Percentiles rank a stretch among this genome's conserved stretches.
phyloP scores from a whole-genome alignment of 176 grass and related monocot genomes.

The Cymbopogon citratus region DNA sequence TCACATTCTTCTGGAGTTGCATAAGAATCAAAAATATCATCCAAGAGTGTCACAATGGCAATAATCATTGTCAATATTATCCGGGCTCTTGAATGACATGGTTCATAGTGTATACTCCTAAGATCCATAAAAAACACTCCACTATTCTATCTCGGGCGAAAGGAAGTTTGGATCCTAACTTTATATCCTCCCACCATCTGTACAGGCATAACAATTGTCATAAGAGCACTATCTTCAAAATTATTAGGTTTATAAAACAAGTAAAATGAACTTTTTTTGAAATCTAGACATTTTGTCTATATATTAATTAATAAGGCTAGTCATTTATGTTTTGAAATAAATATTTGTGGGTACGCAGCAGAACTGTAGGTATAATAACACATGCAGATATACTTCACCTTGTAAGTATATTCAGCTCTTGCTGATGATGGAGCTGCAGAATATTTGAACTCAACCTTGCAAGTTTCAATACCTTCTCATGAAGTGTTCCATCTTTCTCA shows the following conservation, averaged over 20 bases:
- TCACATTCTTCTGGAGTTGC: not conserved
- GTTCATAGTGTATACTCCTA: not conserved
- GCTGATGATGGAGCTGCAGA: not conserved
- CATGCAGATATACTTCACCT: not conserved
- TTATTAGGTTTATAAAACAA: not conserved
- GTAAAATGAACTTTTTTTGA: too few species aligned
- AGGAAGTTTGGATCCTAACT: not conserved
- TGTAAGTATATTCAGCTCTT: not conserved
- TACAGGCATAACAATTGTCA: not conserved
- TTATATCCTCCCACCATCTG: not conserved
- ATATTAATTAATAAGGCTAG: not conserved
- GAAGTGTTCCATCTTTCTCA: not conserved
- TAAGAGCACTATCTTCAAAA: not conserved
- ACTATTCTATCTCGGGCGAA: not conserved
- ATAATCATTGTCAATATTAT: not conserved
- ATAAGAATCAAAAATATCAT: not conserved
- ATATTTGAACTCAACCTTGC: not conserved
- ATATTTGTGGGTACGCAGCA: not conserved
- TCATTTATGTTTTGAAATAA: not conserved
- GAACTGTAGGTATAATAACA: not conserved
- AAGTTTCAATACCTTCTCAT: not conserved
- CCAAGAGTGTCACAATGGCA: not conserved
- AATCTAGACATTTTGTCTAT: not conserved
- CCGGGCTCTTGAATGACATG: not conserved
- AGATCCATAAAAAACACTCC: not conserved